phyloP scores from a whole-genome alignment of 1,284 basidiomycete genomes.

The Microbotryum saponariae region DNA sequence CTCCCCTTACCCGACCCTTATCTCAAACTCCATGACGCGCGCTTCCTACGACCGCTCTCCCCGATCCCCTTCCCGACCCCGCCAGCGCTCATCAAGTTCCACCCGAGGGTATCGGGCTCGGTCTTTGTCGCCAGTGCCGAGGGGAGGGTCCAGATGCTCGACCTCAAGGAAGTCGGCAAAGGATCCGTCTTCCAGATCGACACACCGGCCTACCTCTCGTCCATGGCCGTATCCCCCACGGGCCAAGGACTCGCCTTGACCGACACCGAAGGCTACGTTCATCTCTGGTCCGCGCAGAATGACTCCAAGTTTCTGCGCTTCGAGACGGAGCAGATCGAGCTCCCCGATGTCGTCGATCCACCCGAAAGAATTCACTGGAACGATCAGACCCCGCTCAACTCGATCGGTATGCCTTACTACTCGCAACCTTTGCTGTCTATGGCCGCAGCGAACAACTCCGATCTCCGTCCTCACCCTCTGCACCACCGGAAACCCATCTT shows the following conservation, averaged over 20 bases:
- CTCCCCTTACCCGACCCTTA: slow-evolving; percentile 83
- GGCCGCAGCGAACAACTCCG: slow-evolving; percentile 46
- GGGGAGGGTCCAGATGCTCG: slow-evolving; percentile 83
- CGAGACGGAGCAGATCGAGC: slow-evolving; percentile 71
- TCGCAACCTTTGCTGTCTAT: slow-evolving; percentile 68
- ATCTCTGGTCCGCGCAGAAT: slow-evolving; percentile 69
- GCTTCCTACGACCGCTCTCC: slow-evolving; percentile 67
- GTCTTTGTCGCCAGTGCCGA: slow-evolving; percentile 73
- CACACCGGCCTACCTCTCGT: slow-evolving; percentile 64
- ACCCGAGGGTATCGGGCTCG: slow-evolving; percentile 71
- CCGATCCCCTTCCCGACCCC: slow-evolving; percentile 82
- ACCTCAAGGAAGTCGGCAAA: slow-evolving; percentile 62
- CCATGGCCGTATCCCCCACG: slow-evolving; percentile 72
- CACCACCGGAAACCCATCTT: slow-evolving; percentile 48
- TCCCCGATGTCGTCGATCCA: slow-evolving; percentile 67
- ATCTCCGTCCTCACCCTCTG: slow-evolving; percentile 45
- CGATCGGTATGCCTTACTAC: slow-evolving; percentile 85
- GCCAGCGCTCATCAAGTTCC: slow-evolving; percentile 74
- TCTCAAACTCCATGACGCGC: slow-evolving; percentile 85
- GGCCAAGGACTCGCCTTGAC: slow-evolving; percentile 89
- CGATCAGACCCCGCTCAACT: slow-evolving; percentile 74
- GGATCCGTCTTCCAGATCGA: slow-evolving; percentile 63
- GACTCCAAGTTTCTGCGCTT: slow-evolving; percentile 48
- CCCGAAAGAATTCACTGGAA: slow-evolving; percentile 70
- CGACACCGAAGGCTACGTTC: slow-evolving; percentile 76